Percentiles rank a stretch among this genome's conserved stretches.
Evolutionary conservation across 2,329 filamentous ascomycete genomes (phyloP).

Genomic region (Albophoma yamanashiensis): DNA sequence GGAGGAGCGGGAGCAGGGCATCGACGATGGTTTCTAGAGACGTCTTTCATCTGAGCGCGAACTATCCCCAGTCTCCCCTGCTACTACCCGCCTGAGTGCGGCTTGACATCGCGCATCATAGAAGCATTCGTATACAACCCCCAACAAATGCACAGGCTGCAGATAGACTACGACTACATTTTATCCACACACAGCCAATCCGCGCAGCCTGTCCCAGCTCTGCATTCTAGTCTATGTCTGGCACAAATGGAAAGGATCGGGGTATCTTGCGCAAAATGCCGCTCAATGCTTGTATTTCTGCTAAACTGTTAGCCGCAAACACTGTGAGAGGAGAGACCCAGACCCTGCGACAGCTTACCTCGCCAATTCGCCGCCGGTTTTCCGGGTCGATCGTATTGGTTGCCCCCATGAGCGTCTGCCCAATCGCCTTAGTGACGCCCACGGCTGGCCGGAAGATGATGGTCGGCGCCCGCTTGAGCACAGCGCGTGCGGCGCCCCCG

Average conservation of each 20-base stretch:
- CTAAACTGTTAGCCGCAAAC: slow-evolving; percentile 1
- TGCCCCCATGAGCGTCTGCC: slow-evolving; percentile 81
- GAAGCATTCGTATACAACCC: not conserved
- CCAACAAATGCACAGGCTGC: not conserved
- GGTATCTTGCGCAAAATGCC: not conserved
- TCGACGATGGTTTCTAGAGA: slow-evolving; percentile 17
- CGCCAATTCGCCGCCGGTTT: slow-evolving; percentile 71
- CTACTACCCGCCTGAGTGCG: not conserved
- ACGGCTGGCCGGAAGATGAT: slow-evolving; percentile 86
- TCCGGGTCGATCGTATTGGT: slow-evolving; percentile 83
- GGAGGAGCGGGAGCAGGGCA: slow-evolving; percentile 27
- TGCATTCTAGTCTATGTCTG: not conserved
- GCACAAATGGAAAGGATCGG: not conserved
- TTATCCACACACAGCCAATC: not conserved
- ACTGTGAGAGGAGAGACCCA: not conserved
- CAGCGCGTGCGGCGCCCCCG: slow-evolving; percentile 65
- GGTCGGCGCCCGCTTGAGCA: slow-evolving; percentile 77
- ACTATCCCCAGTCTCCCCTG: not conserved
- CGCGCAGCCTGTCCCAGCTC: not conserved
- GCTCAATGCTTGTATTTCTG: slow-evolving; percentile 40
- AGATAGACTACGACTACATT: not conserved
- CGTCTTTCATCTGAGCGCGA: not conserved
- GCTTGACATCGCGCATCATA: not conserved
- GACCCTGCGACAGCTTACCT: slow-evolving; percentile 54
- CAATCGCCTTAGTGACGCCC: slow-evolving; percentile 78